phyloP scores from a whole-genome alignment of 257 asterid genomes.

The Solanum habrochaites region DNA sequence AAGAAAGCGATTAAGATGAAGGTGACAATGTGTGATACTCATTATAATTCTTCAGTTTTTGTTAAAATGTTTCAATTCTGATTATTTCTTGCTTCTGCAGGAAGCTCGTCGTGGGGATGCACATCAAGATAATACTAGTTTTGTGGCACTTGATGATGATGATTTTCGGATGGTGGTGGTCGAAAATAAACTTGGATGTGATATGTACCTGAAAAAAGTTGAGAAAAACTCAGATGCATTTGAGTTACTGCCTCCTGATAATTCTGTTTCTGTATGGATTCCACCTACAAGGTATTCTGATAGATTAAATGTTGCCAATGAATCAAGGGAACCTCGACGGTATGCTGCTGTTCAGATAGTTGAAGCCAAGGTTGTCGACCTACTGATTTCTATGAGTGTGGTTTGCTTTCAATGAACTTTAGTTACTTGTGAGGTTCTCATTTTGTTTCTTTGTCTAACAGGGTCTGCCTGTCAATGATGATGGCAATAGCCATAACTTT shows the following conservation, averaged over 20 bases:
- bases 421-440: background rate
- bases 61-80: slow-evolving; percentile 19
- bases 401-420: background rate
- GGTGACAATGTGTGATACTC: background rate
- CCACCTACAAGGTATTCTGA: slow-evolving; percentile 96
- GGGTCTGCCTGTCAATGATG: slow-evolving; percentile 87
- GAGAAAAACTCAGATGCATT: slow-evolving; percentile 40
- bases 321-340: slow-evolving; percentile 78
- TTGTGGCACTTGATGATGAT: slow-evolving; percentile 78
- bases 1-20: slow-evolving; percentile 43
- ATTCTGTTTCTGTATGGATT: slow-evolving; percentile 50
- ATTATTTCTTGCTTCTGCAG: slow-evolving; percentile 29
- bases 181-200: slow-evolving; percentile 96
- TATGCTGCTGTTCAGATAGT: slow-evolving; percentile 75
- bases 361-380: slow-evolving; percentile 69
- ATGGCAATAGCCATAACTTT: slow-evolving; percentile 82
- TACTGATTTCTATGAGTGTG: background rate
- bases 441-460: slow-evolving; percentile 23
- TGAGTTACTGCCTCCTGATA: slow-evolving; percentile 41
- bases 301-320: slow-evolving; percentile 75
- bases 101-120: slow-evolving; percentile 48
- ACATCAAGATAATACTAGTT: slow-evolving; percentile 34
- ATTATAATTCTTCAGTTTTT: slow-evolving; percentile 18
- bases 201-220: slow-evolving; percentile 53
- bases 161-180: slow-evolving; percentile 70